Evolutionary conservation across 2,329 filamentous ascomycete species (phyloP), one percentile per base, ranked within the genome.

Genomic region (Curvularia sp.): DNA sequence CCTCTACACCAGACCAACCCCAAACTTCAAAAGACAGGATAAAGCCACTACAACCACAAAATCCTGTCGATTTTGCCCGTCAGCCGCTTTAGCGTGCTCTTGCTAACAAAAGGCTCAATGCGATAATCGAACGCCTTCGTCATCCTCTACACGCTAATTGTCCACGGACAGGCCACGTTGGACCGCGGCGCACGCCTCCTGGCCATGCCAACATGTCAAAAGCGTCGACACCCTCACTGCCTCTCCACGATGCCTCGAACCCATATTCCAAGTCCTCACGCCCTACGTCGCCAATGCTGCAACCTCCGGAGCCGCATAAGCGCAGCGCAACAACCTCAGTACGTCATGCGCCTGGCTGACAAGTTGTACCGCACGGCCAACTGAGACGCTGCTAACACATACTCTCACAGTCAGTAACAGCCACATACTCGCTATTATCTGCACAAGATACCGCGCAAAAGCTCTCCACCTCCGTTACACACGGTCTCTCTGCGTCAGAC

Each of bases 401-500:
- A 49, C 55, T 59, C 55, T 59, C 53, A 60, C 71, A 73, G 70
- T 75, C 64, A 68, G 77, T 82, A 69, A 83, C 81, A 53, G 78
- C 81, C 28, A 75, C 78, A 39, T 88, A 86, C 72, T 86, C 87
- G 47, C 80, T 86, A 71, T 85, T 97, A 74, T 89, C 88, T n/a
- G 85, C 89, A 20, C 84, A 89, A 72, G 90, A 97, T 78, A 89
- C 91, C 10, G 93, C 92, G 44, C 83, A 88, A 53, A 88, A 87
- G 64, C 82, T 98, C 53, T 85, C 88, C 64, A 96, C 94, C 4
- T 97, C 93, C n/a, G 81, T 97, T 26, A 87, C 84, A 13, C 85
- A 91, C 71, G 95, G 95, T 52, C 85, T 99, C 13, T 88, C 91
- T 5, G 89, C 91, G 0, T 85, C 88, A 44, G 92, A 97, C 78